These are phyloP conservation scores for Boletus insuetus DNA, from an alignment of 768 basidiomycete species.

Conservation along the genomic window DNA sequence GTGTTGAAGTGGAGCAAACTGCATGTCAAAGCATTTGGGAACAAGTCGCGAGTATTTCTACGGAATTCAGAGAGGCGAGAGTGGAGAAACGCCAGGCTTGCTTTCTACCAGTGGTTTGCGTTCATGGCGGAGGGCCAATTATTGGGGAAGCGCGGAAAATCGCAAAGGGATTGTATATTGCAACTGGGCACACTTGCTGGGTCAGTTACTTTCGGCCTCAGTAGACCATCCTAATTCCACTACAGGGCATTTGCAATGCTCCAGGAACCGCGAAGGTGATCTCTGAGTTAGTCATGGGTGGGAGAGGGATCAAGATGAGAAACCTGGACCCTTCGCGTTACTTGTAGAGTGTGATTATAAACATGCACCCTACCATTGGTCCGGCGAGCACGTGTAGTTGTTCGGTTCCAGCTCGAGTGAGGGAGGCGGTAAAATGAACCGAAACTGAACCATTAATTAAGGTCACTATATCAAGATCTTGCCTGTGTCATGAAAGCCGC, in stretches of 20 bases:
- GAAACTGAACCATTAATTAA: too few species aligned
- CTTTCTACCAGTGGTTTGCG: slow-evolving; percentile 63
- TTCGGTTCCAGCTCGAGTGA: too few species aligned
- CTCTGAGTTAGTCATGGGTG: slow-evolving; percentile 68
- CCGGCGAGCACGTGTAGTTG: too few species aligned
- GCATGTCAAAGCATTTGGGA: slow-evolving; percentile 56
- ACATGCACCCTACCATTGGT: too few species aligned
- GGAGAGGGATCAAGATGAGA: slow-evolving; percentile 52
- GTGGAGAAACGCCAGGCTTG: slow-evolving; percentile 67
- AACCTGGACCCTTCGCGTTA: slow-evolving; percentile 43
- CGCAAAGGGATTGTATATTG: slow-evolving; percentile 65
- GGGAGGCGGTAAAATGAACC: too few species aligned
- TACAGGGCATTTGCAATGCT: slow-evolving; percentile 74
- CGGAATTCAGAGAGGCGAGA: slow-evolving; percentile 50
- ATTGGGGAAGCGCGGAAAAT: slow-evolving; percentile 58
- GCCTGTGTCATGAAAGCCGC: too few species aligned
- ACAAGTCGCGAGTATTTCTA: slow-evolving; percentile 60
- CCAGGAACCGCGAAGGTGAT: slow-evolving; percentile 80
- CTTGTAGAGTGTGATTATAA: slow-evolving; percentile 20
- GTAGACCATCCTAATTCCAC: slow-evolving; percentile 4
- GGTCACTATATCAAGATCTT: too few species aligned
- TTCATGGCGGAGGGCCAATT: slow-evolving; percentile 58
- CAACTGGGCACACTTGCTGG: slow-evolving; percentile 80
- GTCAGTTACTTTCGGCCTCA: slow-evolving; percentile 38
- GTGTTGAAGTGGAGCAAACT: slow-evolving; percentile 55